Percentiles rank a stretch among this genome's conserved stretches.
Evolutionary conservation across 805 yeast species (phyloP).

Genomic region (Danielia oregonensis): DNA sequence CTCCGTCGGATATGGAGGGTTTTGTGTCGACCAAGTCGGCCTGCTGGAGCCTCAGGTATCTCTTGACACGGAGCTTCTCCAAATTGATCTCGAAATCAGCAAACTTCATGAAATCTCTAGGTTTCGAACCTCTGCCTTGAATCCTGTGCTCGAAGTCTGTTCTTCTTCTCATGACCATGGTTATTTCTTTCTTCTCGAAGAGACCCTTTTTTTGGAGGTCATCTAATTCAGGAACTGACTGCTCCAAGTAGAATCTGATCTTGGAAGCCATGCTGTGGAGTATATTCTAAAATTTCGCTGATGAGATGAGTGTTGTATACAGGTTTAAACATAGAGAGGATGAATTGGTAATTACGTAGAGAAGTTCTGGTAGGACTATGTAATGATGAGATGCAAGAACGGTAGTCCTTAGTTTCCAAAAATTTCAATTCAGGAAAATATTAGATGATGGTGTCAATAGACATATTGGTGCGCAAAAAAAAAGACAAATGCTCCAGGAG

Average conservation of each 20-base stretch:
- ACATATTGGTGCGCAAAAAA: too few relatives aligned
- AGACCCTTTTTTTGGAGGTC: slow-evolving; percentile 79
- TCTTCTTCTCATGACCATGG: slow-evolving; percentile 83
- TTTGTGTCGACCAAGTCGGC: slow-evolving; percentile 54
- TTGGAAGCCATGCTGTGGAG: slow-evolving; percentile 34
- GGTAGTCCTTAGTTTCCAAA: too few relatives aligned
- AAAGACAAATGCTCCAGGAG: slow-evolving; percentile 47
- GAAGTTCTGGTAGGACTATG: too few relatives aligned
- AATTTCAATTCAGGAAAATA: too few relatives aligned
- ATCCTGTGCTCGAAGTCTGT: slow-evolving; percentile 94
- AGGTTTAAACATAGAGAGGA: too few relatives aligned
- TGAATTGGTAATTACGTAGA: too few relatives aligned
- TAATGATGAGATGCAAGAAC: too few relatives aligned
- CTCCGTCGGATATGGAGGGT: slow-evolving; percentile 79
- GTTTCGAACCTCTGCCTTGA: slow-evolving; percentile 74
- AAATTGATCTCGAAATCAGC: slow-evolving; percentile 76
- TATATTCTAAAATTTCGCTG: not conserved
- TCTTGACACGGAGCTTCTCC: slow-evolving; percentile 70
- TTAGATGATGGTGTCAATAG: too few relatives aligned
- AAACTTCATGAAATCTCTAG: slow-evolving; percentile 74
- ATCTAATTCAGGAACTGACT: slow-evolving; percentile 86
- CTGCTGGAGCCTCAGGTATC: slow-evolving; percentile 58
- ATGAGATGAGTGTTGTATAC: not conserved
- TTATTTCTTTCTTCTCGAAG: slow-evolving; percentile 78
- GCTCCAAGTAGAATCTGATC: slow-evolving; percentile 54